Evolutionary conservation across 306 rosid genomes (phyloP), one percentile per base, ranked within the genome.

Genomic region (Lablab purpureus): DNA sequence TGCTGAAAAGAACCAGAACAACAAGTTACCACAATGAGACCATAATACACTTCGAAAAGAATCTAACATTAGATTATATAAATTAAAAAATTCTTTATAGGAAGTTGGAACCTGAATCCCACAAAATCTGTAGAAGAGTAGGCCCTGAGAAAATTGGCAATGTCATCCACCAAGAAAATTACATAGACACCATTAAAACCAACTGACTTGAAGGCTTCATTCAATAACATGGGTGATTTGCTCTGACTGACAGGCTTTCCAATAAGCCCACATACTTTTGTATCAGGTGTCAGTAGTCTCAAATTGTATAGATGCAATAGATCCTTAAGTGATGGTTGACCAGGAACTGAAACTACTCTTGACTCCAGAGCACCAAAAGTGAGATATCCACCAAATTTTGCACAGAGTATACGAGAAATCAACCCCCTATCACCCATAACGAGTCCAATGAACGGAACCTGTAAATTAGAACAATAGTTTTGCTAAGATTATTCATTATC

Each of bases 221-320:
- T 95, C 83, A 14, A 84, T 81, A 92, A 67, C 28, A 78, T 46
- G 74, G 98, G 97, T 47, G 97, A 88, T 85, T 95, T 95, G 84
- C 99, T 95, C 85, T 95, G 97, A 88, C 88, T 5, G 25, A 95
- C 91, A 23, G 98, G 99, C 82, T 95, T 95, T 74, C 99, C 99
- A 67, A 95, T 87, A 71, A 95, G 83, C 55, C 99, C 98, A 64
- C 64, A 89, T 69, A 95, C 98, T 87, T 93, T 91, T 63, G 98
- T 91, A 72, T 82, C 87, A 23, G 97, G 91, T 62, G 93, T 88
- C 28, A 91, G 34, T 37, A 78, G 90, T 82, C 90, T 87, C 65
- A 91, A 85, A 81, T 95, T 91, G 92, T 91, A 95, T 46, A 90
- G 78, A 84, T 85, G 2, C 76, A 93, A 71, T 55, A 95, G 85